Conservation (phyloP, 2,329 filamentous ascomycete genomes). For the Hypocreales sp. region DNA sequence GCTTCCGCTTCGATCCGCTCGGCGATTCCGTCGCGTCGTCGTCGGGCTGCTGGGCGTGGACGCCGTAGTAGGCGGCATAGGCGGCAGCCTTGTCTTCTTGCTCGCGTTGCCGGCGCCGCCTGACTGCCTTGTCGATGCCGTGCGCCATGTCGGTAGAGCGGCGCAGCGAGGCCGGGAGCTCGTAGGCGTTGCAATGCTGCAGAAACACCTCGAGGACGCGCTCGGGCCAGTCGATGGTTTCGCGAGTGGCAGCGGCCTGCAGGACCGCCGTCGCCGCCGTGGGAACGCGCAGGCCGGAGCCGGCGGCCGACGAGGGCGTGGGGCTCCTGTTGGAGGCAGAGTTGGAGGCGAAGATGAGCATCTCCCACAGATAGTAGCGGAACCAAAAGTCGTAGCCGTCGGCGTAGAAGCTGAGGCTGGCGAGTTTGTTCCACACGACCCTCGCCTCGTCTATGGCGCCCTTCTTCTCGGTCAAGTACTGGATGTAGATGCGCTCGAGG, state of each 20-base stretch:
- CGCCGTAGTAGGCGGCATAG: conserved; percentile 24
- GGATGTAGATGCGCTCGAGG: conserved; percentile 81
- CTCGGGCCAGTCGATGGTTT: conserved; percentile 61
- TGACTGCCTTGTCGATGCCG: conserved; percentile 47
- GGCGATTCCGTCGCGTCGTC: conserved; percentile 18
- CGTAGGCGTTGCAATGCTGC: conserved; percentile 80
- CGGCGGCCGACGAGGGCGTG: conserved; percentile 25
- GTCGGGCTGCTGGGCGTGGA: conserved; percentile 10
- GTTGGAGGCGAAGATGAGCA: conserved; percentile 43
- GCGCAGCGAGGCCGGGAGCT: conserved; percentile 61
- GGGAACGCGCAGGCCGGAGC: conserved; percentile 45
- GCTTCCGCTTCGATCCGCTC: conserved; percentile 54
- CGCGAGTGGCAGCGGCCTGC: conserved; percentile 48
- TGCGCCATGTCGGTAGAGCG: conserved; percentile 59
- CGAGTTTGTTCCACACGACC: conserved; percentile 58
- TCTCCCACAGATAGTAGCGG: conserved; percentile 83
- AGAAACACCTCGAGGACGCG: conserved; percentile 59
- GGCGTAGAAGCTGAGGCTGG: conserved; percentile 44
- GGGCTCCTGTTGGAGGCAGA: conserved; percentile 32
- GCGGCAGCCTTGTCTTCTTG: conserved; percentile 41
- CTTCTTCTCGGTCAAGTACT: conserved; percentile 77
- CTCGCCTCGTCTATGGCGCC: conserved; percentile 64
- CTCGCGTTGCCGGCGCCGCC: conserved; percentile 50
- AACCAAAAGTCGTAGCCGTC: conserved; percentile 90
- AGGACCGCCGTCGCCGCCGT: conserved; percentile 62